These are phyloP conservation scores for Ustilago sp. DNA, from an alignment of 1,284 basidiomycete species.

Conservation along the genomic window DNA sequence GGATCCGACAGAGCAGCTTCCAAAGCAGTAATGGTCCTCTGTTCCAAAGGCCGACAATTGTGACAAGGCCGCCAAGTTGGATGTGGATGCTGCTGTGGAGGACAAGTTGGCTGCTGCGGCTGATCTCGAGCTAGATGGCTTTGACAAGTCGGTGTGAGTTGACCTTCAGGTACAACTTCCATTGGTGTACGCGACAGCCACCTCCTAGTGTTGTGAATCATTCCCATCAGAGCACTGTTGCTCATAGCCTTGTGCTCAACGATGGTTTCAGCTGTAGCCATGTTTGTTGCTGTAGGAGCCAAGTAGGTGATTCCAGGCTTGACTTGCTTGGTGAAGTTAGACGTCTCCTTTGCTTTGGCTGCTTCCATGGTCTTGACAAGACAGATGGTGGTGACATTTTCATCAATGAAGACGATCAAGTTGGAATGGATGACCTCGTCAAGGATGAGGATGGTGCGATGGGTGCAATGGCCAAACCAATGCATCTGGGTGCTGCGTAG, in stretches of 20 bases:
- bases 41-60: constrained; percentile 5
- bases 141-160: constrained; percentile 6
- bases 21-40: constrained; percentile 21
- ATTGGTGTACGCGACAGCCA: constrained; percentile 20
- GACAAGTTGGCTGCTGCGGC: too few species aligned
- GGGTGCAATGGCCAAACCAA: constrained; percentile 45
- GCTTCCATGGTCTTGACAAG: constrained; percentile 12
- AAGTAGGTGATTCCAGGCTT: constrained; percentile 33
- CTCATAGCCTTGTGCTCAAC: constrained; percentile 28
- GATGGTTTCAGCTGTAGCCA: constrained; percentile 30
- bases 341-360: constrained; percentile 8
- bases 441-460: constrained; percentile 45
- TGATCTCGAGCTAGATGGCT: too few species aligned
- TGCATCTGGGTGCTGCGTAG: constrained; percentile 32
- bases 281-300: constrained; percentile 30
- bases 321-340: constrained; percentile 17
- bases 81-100: too few species aligned
- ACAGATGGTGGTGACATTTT: constrained; percentile 17
- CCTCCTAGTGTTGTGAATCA: constrained; percentile 42
- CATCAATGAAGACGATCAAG: too few species aligned
- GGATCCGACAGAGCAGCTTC: constrained; percentile 4
- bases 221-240: constrained; percentile 41
- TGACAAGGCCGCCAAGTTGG: too few species aligned
- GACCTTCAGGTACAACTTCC: background rate
- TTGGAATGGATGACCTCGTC: constrained; percentile 3